Conservation (phyloP, 2,329 filamentous ascomycete genomes). For the Paecilomyces variotii region DNA sequence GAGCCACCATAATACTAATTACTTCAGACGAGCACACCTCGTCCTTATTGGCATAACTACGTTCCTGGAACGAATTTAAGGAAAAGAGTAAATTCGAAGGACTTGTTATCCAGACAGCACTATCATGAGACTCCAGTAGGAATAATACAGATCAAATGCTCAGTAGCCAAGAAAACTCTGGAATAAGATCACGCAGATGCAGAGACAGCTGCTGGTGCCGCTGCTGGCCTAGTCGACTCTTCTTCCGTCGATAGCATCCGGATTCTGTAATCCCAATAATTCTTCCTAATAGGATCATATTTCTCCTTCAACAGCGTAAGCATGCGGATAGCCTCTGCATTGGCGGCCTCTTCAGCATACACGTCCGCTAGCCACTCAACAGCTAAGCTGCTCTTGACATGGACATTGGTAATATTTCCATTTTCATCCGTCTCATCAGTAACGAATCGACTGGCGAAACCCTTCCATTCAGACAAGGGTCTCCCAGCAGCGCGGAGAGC, state of each 20-base stretch:
- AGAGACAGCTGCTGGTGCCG: constrained; percentile 2
- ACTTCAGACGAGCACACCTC: background rate
- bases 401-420: constrained; percentile 15
- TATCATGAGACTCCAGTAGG: background rate
- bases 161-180: background rate
- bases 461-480: constrained; percentile 42
- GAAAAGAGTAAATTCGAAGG: background rate
- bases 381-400: constrained; percentile 55
- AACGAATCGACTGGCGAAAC: constrained; percentile 49
- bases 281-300: constrained; percentile 84
- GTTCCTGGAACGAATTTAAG: background rate
- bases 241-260: constrained; percentile 28
- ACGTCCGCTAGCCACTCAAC: constrained; percentile 43
- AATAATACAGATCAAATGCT: background rate
- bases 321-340: constrained; percentile 56
- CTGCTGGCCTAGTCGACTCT: background rate
- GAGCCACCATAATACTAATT: background rate
- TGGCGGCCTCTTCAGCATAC: constrained; percentile 34
- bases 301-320: constrained; percentile 67
- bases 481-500: constrained; percentile 59
- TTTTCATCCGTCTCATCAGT: constrained; percentile 35
- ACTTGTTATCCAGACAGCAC: background rate
- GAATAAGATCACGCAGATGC: constrained; percentile 10
- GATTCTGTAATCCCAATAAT: constrained; percentile 83
- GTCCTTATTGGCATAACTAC: background rate